Conservation (phyloP, 2,329 filamentous ascomycete species). For the Sclerotinia sclerotiorum region DNA sequence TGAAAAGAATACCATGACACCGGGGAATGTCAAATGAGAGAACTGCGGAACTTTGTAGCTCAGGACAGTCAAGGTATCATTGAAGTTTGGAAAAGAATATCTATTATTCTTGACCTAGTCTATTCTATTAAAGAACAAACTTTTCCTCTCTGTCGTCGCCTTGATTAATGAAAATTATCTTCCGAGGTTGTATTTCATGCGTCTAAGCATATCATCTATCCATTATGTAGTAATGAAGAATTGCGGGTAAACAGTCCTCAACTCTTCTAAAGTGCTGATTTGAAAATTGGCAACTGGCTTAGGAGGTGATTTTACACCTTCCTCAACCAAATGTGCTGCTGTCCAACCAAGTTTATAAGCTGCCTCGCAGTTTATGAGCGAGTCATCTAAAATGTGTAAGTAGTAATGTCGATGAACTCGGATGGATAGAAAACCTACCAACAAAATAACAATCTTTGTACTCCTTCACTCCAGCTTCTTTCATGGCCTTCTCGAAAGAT, state of each 20-base stretch:
- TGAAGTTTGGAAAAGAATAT: neutral
- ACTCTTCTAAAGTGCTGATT: slow-evolving; percentile 72
- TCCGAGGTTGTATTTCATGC: slow-evolving; percentile 5
- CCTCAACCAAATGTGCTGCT: slow-evolving; percentile 81
- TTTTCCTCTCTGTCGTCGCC: neutral
- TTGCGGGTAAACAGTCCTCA: slow-evolving; percentile 75
- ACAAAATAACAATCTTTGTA: slow-evolving; percentile 85
- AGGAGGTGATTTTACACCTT: slow-evolving; percentile 62
- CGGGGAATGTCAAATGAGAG: neutral
- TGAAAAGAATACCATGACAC: neutral
- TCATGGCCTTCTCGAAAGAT: slow-evolving; percentile 89
- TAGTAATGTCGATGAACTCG: neutral
- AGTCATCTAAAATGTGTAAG: slow-evolving; percentile 66
- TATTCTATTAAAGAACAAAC: slow-evolving; percentile 9
- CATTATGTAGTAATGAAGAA: slow-evolving; percentile 67
- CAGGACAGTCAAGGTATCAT: neutral
- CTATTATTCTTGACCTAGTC: slow-evolving; percentile 7
- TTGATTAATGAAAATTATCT: slow-evolving; percentile 2
- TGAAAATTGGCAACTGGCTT: slow-evolving; percentile 70
- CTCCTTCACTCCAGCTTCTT: slow-evolving; percentile 69
- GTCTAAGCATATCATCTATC: neutral
- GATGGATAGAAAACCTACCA: slow-evolving; percentile 55
- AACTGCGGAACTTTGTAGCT: neutral
- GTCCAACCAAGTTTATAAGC: slow-evolving; percentile 83
- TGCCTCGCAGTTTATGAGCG: slow-evolving; percentile 74